Percentiles rank a stretch among this genome's conserved stretches.
Conservation (phyloP, 768 basidiomycete genomes). For the Trichaptum fuscoviolaceum region DNA sequence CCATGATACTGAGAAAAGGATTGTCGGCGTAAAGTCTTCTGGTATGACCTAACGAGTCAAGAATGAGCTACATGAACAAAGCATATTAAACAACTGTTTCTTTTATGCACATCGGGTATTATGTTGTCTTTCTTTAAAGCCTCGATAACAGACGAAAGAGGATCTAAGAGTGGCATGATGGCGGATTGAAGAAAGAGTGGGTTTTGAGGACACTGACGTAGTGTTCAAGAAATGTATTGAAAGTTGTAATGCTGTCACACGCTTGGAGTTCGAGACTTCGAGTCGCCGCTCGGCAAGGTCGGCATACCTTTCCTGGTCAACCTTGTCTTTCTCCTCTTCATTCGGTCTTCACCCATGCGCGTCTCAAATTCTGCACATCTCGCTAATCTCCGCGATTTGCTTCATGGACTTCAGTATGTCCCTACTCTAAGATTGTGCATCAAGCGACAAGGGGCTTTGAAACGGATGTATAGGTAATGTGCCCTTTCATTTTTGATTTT, state of each 20-base stretch:
- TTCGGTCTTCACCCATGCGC: neutral
- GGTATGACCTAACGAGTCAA: slow-evolving; percentile 14
- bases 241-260: neutral
- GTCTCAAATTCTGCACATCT: too few relatives aligned
- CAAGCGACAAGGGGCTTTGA: too few relatives aligned
- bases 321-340: neutral
- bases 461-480: too few relatives aligned
- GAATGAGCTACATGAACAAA: neutral
- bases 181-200: slow-evolving; percentile 5
- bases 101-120: slow-evolving; percentile 35
- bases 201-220: neutral
- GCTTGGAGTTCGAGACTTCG: neutral
- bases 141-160: slow-evolving; percentile 27
- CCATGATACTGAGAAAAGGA: slow-evolving; percentile 36
- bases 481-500: too few relatives aligned
- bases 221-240: neutral
- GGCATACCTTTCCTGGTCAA: neutral
- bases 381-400: neutral
- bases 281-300: neutral
- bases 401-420: neutral
- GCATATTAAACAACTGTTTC: neutral
- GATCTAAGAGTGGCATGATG: slow-evolving; percentile 24
- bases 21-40: slow-evolving; percentile 24
- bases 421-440: too few relatives aligned
- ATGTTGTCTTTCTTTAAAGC: slow-evolving; percentile 34